Conservation (phyloP, 23 red algal species). For the Gracilariopsis chorda region DNA sequence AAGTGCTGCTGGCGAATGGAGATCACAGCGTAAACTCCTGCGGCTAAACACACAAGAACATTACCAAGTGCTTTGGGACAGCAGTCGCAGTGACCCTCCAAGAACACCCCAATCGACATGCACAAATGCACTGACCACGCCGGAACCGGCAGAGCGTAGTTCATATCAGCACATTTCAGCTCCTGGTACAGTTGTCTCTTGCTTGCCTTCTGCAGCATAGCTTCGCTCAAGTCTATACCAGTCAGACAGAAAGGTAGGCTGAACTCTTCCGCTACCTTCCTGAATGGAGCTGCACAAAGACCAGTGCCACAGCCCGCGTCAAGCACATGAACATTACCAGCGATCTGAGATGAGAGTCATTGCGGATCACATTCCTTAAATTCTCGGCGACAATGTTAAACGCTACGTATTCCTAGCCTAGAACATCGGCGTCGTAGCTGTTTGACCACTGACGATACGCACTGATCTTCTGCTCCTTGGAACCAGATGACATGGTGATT, state of each 20-base stretch:
- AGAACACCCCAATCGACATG: background rate
- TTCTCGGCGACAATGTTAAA: background rate
- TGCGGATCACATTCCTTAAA: background rate
- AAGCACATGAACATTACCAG: background rate
- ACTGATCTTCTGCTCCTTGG: background rate
- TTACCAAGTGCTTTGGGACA: background rate
- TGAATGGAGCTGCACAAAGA: background rate
- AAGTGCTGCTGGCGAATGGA: background rate
- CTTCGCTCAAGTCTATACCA: background rate
- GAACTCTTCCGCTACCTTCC: background rate
- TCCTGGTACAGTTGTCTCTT: background rate
- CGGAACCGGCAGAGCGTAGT: background rate
- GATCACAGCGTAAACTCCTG: background rate
- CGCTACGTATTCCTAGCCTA: background rate
- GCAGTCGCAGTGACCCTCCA: background rate
- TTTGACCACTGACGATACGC: conserved; percentile 4
- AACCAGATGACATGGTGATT: background rate
- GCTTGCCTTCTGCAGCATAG: background rate
- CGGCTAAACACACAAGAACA: background rate
- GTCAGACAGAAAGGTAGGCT: background rate
- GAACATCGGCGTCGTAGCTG: background rate
- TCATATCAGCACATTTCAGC: background rate
- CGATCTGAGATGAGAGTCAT: background rate
- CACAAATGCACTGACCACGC: background rate
- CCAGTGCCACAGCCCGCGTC: background rate